Conservation (phyloP, 345 rosid species). For the Salix suchowensis region DNA sequence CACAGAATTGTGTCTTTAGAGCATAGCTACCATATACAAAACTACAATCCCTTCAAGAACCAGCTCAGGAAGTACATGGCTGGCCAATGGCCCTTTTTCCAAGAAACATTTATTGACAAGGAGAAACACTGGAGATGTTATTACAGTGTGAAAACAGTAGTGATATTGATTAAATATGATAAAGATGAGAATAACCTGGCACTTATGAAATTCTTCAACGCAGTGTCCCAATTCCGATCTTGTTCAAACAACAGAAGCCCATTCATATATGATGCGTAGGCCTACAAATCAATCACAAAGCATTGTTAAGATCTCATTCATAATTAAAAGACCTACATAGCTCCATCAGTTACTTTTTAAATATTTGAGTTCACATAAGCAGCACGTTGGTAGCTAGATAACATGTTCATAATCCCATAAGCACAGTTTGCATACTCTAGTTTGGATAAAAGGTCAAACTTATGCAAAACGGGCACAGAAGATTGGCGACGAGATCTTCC, state of each 20-base stretch:
- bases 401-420: too few species aligned
- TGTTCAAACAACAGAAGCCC: conserved; percentile 92
- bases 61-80: background rate
- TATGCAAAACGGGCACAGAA: too few species aligned
- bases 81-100: background rate
- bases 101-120: background rate
- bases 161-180: background rate
- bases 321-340: too few species aligned
- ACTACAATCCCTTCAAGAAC: background rate
- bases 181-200: conserved; percentile 59
- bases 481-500: too few species aligned
- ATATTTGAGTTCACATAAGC: too few species aligned
- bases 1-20: background rate
- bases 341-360: too few species aligned
- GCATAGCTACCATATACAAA: background rate
- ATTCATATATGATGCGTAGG: conserved; percentile 98
- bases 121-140: background rate
- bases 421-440: too few species aligned
- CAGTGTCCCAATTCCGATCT: conserved; percentile 89
- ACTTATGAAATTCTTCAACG: conserved; percentile 77
- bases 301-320: background rate
- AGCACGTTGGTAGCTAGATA: too few species aligned
- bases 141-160: background rate
- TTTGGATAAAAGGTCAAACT: too few species aligned
- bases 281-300: conserved; percentile 40